Conservation (phyloP, 1,284 basidiomycete species). For the Xerocomus nothofagi region DNA sequence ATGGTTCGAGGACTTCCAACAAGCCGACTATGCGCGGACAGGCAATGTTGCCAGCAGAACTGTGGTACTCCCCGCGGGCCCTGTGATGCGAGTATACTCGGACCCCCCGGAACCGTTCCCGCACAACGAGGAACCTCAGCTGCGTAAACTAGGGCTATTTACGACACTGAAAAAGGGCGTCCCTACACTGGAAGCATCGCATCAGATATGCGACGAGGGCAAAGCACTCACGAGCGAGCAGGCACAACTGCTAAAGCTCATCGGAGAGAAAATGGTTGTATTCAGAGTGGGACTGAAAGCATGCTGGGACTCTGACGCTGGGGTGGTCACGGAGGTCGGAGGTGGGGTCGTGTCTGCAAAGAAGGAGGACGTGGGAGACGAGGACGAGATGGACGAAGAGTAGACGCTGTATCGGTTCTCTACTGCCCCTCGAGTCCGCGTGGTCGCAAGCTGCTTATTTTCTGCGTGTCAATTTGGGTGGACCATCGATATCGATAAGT, state of each 20-base stretch:
- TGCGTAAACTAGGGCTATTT: slow-evolving; percentile 87
- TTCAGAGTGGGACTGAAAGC: slow-evolving; percentile 75
- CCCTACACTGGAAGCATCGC: slow-evolving; percentile 80
- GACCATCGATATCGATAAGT: slow-evolving; percentile 11
- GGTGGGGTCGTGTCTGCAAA: slow-evolving; percentile 40
- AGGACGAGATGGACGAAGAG: slow-evolving; percentile 41
- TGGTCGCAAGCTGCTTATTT: slow-evolving; percentile 1
- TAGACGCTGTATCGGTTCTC: slow-evolving; percentile 12
- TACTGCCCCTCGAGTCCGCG: background rate
- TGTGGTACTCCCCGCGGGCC: slow-evolving; percentile 74
- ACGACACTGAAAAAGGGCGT: slow-evolving; percentile 88
- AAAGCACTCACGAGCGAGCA: slow-evolving; percentile 81
- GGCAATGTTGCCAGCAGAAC: slow-evolving; percentile 80
- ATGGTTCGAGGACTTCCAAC: slow-evolving; percentile 92
- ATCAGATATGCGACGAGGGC: slow-evolving; percentile 84
- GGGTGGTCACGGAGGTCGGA: slow-evolving; percentile 64
- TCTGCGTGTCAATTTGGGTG: background rate
- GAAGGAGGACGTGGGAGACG: slow-evolving; percentile 36
- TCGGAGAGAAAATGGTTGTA: slow-evolving; percentile 82
- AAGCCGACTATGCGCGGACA: slow-evolving; percentile 89
- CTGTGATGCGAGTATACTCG: slow-evolving; percentile 71
- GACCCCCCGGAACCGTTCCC: slow-evolving; percentile 86
- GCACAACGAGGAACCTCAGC: slow-evolving; percentile 95
- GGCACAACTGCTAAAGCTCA: slow-evolving; percentile 85
- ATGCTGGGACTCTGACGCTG: slow-evolving; percentile 74